Conservation (phyloP, 129 eudicot species). For the Oenanthe sinensis region DNA sequence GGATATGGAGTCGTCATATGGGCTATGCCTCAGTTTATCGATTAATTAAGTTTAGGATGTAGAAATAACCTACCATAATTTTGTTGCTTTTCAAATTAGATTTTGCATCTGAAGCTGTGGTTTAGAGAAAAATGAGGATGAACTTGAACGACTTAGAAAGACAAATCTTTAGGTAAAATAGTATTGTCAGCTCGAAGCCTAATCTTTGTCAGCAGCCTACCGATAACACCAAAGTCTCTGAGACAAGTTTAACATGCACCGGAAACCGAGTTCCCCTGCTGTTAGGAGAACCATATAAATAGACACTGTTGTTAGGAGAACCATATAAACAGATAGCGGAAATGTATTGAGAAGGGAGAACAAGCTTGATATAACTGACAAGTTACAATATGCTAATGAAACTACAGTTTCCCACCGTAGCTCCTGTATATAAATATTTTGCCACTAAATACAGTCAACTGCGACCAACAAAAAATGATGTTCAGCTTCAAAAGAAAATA, state of each 20-base stretch:
- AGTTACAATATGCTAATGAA: slow-evolving; percentile 41
- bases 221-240: slow-evolving; percentile 42
- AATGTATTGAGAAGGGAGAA: slow-evolving; percentile 39
- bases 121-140: slow-evolving; percentile 80
- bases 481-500: slow-evolving; percentile 34
- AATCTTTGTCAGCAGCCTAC: slow-evolving; percentile 36
- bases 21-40: too few relatives aligned
- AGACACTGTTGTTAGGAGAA: too few relatives aligned
- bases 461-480: slow-evolving; percentile 22
- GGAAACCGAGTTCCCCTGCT: slow-evolving; percentile 55
- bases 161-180: slow-evolving; percentile 31
- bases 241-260: slow-evolving; percentile 33
- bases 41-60: too few relatives aligned
- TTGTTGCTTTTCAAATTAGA: slow-evolving; percentile 24
- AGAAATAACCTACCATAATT: slow-evolving; percentile 10
- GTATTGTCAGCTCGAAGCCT: slow-evolving; percentile 34
- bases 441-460: slow-evolving; percentile 25
- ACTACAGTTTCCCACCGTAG: slow-evolving; percentile 43
- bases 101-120: slow-evolving; percentile 55
- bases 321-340: too few relatives aligned
- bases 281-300: slow-evolving; percentile 75
- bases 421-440: slow-evolving; percentile 39
- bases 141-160: slow-evolving; percentile 53
- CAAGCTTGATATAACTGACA: slow-evolving; percentile 46
- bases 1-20: too few relatives aligned